Evolutionary conservation across 2,329 filamentous ascomycete species (phyloP).

Genomic region (Cladosporium sp.): DNA sequence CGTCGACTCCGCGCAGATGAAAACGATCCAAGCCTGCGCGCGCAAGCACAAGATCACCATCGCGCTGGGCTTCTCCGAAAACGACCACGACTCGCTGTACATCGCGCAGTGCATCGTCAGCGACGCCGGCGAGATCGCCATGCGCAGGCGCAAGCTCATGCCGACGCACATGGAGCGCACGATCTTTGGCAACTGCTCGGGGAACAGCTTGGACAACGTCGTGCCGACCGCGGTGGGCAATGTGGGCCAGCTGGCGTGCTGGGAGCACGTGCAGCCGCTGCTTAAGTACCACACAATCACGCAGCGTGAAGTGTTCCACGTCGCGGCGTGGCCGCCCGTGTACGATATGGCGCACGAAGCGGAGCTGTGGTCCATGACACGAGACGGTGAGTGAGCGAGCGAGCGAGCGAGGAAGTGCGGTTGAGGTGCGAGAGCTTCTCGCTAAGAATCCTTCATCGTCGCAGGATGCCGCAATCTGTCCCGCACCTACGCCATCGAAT

Average conservation of each 20-base stretch:
- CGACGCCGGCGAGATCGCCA: slow-evolving; percentile 36
- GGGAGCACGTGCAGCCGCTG: slow-evolving; percentile 4
- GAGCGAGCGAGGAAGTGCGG: too few relatives aligned
- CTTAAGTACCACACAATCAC: slow-evolving; percentile 30
- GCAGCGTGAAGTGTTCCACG: slow-evolving; percentile 37
- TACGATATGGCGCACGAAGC: slow-evolving; percentile 26
- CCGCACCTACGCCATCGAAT: slow-evolving; percentile 59
- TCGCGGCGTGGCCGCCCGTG: slow-evolving; percentile 40
- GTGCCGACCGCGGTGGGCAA: slow-evolving; percentile 35
- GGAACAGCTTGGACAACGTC: slow-evolving; percentile 38
- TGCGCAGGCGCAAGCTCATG: slow-evolving; percentile 44
- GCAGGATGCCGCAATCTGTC: slow-evolving; percentile 47
- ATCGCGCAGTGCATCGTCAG: slow-evolving; percentile 43
- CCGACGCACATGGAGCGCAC: slow-evolving; percentile 45
- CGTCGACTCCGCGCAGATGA: slow-evolving; percentile 46
- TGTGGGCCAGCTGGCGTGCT: not conserved
- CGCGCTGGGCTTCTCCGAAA: slow-evolving; percentile 43
- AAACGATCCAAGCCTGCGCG: slow-evolving; percentile 41
- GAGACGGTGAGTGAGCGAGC: slow-evolving; percentile 25
- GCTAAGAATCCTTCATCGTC: not conserved
- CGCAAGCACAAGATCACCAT: slow-evolving; percentile 38
- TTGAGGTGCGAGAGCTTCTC: not conserved
- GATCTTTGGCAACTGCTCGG: slow-evolving; percentile 31
- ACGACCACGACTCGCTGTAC: slow-evolving; percentile 41
- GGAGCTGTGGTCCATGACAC: slow-evolving; percentile 40